phyloP scores from a whole-genome alignment of 768 basidiomycete genomes.

The Tricholoma furcatifolium region DNA sequence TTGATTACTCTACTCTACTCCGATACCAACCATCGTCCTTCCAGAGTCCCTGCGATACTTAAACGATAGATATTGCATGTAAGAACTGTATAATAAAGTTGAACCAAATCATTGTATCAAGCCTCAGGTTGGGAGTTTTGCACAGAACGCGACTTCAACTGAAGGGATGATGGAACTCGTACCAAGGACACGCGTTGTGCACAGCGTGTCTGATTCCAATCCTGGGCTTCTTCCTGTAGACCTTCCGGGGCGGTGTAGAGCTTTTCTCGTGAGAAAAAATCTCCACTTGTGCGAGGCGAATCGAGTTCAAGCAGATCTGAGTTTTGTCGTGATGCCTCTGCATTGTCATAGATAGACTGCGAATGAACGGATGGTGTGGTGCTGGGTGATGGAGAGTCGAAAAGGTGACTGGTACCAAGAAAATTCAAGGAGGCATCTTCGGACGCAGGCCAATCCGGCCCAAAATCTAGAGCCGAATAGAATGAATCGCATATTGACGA shows the following conservation, averaged over 20 bases:
- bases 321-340: slow-evolving; percentile 4
- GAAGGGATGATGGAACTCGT: slow-evolving; percentile 58
- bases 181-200: slow-evolving; percentile 86
- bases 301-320: slow-evolving; percentile 3
- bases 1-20: neutral
- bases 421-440: slow-evolving; percentile 36
- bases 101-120: neutral
- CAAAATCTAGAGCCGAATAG: slow-evolving; percentile 64
- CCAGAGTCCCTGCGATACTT: slow-evolving; percentile 1
- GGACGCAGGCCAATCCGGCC: slow-evolving; percentile 45
- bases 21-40: neutral
- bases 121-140: slow-evolving; percentile 6
- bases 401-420: slow-evolving; percentile 27
- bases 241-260: slow-evolving; percentile 46
- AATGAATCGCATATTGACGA: slow-evolving; percentile 59
- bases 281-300: slow-evolving; percentile 18
- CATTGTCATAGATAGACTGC: slow-evolving; percentile 22
- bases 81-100: neutral
- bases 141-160: slow-evolving; percentile 30
- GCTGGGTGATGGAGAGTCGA: slow-evolving; percentile 35
- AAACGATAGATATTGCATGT: slow-evolving; percentile 10
- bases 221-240: slow-evolving; percentile 74
- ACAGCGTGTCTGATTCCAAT: slow-evolving; percentile 83
- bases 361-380: slow-evolving; percentile 32
- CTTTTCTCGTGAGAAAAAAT: slow-evolving; percentile 38